Evolutionary conservation across 176 grass and related monocot species (phyloP).

Genomic region (Triticum monococcum): DNA sequence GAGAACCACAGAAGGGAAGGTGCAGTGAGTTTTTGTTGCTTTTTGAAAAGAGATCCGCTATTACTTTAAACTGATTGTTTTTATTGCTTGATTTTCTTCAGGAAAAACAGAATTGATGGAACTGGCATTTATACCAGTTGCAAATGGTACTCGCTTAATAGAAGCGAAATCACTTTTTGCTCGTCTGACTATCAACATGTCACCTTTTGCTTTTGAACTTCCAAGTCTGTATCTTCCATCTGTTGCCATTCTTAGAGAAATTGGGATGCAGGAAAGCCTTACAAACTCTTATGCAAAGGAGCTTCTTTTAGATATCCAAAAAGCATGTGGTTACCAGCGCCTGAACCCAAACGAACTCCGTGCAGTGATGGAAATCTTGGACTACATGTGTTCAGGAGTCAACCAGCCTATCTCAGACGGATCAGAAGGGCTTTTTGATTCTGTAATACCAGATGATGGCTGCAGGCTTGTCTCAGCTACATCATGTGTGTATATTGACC

Average conservation of each 20-base stretch:
- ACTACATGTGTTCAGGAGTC: conserved; percentile 74
- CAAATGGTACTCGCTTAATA: conserved; percentile 93
- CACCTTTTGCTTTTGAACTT: conserved; percentile 96
- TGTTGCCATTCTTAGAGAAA: conserved; percentile 81
- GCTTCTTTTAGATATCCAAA: conserved; percentile 82
- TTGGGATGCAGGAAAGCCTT: conserved; percentile 87
- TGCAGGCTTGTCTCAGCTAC: conserved; percentile 84
- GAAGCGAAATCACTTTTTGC: conserved; percentile 85
- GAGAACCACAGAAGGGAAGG: neutral
- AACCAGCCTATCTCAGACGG: conserved; percentile 43
- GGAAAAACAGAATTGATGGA: conserved; percentile 83
- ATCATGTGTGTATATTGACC: conserved; percentile 94
- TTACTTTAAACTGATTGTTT: conserved; percentile 15
- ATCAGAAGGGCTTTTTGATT: conserved; percentile 55
- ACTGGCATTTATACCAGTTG: conserved; percentile 90
- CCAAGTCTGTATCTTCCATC: conserved; percentile 77
- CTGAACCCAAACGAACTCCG: conserved; percentile 97
- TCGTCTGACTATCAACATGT: conserved; percentile 84
- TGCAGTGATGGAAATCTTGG: conserved; percentile 84
- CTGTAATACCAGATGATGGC: conserved; percentile 95
- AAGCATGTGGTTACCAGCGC: conserved; percentile 90
- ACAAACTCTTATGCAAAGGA: conserved; percentile 79
- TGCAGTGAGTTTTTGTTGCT: conserved; percentile 21
- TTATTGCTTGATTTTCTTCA: conserved; percentile 39
- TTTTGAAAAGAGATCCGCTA: neutral